Conservation (phyloP, 257 asterid species). For the Linderniella brevidens region DNA sequence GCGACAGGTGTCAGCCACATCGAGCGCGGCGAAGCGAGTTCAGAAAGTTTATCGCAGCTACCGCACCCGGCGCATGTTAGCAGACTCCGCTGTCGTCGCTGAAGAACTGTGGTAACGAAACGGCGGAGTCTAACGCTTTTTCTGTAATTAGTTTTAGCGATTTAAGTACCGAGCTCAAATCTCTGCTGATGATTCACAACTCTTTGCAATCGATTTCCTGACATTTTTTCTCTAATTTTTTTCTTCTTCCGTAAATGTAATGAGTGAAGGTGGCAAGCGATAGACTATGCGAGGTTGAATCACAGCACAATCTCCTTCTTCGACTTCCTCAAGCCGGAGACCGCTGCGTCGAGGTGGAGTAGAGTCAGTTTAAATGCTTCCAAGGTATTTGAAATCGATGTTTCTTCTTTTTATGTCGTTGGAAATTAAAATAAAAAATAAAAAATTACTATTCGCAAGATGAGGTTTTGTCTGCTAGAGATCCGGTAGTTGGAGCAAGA, state of each 20-base stretch:
- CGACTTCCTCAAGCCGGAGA: constrained; percentile 66
- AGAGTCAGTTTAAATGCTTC: constrained; percentile 65
- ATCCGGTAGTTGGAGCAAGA: no score
- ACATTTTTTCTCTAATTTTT: background rate
- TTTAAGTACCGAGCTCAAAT: background rate
- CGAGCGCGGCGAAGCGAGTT: constrained; percentile 55
- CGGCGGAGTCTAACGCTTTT: background rate
- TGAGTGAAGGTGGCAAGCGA: constrained; percentile 56
- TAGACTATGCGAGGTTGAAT: constrained; percentile 73
- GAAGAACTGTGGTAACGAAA: constrained; percentile 72
- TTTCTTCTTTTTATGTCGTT: no score
- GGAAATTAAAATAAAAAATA: no score
- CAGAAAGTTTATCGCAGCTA: constrained; percentile 88
- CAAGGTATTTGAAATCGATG: constrained; percentile 24
- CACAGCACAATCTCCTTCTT: constrained; percentile 78
- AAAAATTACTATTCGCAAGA: no score
- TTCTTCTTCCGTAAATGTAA: constrained; percentile 9
- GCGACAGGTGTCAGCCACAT: background rate
- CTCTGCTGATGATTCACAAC: background rate
- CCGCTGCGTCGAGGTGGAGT: constrained; percentile 73
- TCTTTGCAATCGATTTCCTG: background rate
- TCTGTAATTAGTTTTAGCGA: background rate
- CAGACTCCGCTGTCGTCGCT: constrained; percentile 90
- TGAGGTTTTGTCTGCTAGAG: no score
- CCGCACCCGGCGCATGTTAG: constrained; percentile 91